A percentile compares a stretch with the other conserved stretches of the same genome.
Conservation (phyloP, 2,329 filamentous ascomycete genomes). For the Parafenestella ontariensis region DNA sequence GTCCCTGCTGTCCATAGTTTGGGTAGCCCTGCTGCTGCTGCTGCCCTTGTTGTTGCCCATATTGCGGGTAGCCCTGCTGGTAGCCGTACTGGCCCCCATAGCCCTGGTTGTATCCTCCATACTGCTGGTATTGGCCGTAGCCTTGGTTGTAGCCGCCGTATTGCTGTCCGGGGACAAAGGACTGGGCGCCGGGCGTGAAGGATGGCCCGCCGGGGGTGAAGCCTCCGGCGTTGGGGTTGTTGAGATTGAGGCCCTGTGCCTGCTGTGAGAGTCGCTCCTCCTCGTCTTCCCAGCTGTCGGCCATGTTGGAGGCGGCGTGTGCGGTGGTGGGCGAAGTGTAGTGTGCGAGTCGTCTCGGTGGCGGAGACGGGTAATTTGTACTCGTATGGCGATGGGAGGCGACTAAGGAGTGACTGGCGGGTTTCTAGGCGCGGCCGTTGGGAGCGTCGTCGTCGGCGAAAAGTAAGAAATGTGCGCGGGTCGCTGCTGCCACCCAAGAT, state of each 20-base stretch:
- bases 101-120: slow-evolving; percentile 57
- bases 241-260: slow-evolving; percentile 47
- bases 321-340: slow-evolving; percentile 1
- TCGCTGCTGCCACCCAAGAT: slow-evolving; percentile 27
- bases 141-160: slow-evolving; percentile 57
- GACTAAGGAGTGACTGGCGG: slow-evolving; percentile 11
- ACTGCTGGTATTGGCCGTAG: slow-evolving; percentile 46
- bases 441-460: slow-evolving; percentile 21
- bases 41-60: slow-evolving; percentile 52
- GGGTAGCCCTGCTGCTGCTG: slow-evolving; percentile 35
- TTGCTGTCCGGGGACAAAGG: slow-evolving; percentile 75
- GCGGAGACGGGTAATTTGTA: neutral
- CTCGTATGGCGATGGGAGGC: slow-evolving; percentile 2
- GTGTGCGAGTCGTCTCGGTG: neutral
- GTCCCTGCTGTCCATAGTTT: slow-evolving; percentile 29
- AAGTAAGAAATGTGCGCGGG: slow-evolving; percentile 29
- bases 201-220: slow-evolving; percentile 73
- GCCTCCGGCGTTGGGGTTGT: slow-evolving; percentile 30
- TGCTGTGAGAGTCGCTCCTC: slow-evolving; percentile 79
- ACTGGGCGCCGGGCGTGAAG: slow-evolving; percentile 75
- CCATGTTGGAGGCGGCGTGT: slow-evolving; percentile 63
- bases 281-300: slow-evolving; percentile 94
- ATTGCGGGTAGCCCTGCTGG: slow-evolving; percentile 42
- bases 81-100: slow-evolving; percentile 60
- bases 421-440: slow-evolving; percentile 11